Evolutionary conservation across 345 rosid genomes (phyloP).

Genomic region (Litchi chinensis): DNA sequence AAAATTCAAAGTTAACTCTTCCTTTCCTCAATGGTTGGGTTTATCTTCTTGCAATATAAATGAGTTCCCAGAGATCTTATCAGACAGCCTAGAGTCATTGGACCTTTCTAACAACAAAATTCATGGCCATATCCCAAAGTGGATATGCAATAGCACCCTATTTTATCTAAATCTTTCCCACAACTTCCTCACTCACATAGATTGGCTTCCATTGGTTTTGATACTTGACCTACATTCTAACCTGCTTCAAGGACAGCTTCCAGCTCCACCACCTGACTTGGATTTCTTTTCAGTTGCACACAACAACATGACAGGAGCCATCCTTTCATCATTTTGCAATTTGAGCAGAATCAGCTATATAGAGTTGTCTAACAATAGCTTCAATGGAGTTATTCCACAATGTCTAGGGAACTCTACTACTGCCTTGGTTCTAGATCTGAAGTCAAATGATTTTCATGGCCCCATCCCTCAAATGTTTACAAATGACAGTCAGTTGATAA

Average conservation of each 20-base stretch:
- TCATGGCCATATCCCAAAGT: slow-evolving; percentile 18
- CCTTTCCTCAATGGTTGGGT: slow-evolving; percentile 4
- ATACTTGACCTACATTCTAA: slow-evolving; percentile 15
- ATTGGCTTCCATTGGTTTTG: not conserved
- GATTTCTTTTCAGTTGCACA: not conserved
- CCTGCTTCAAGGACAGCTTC: slow-evolving; percentile 10
- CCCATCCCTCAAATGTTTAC: slow-evolving; percentile 14
- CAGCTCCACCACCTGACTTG: not conserved
- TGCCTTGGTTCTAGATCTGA: slow-evolving; percentile 14
- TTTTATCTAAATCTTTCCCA: slow-evolving; percentile 5
- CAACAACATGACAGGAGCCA: slow-evolving; percentile 14
- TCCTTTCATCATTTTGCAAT: slow-evolving; percentile 9
- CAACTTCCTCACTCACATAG: slow-evolving; percentile 7
- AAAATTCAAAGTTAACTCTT: not conserved
- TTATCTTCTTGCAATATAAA: slow-evolving; percentile 29
- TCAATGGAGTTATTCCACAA: slow-evolving; percentile 18
- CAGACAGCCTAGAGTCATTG: not conserved
- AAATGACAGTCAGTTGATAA: not conserved
- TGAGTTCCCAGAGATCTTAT: slow-evolving; percentile 21
- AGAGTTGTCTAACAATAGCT: slow-evolving; percentile 15
- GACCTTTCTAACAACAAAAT: slow-evolving; percentile 24
- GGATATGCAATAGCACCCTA: not conserved
- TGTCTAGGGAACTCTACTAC: slow-evolving; percentile 16
- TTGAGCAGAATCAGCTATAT: not conserved
- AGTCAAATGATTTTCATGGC: slow-evolving; percentile 19